Base-by-base conservation (phyloP, 495 filamentous ascomycete genomes). In the Bathelium albidoporum region DNA sequence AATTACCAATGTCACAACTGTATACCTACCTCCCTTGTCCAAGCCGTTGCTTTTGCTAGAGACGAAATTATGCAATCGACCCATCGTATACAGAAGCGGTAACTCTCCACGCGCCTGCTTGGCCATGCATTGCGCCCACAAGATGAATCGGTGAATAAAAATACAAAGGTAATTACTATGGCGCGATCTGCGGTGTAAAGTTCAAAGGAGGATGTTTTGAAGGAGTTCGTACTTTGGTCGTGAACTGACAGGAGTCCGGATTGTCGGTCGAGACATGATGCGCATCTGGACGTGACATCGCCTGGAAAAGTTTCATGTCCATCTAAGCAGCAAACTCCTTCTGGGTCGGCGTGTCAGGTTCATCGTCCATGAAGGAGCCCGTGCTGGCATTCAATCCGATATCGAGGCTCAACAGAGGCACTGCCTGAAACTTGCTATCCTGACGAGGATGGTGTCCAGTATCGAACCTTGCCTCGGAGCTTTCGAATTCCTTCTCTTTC, bases 351-450 rank as follows among this genome's bases (percentile, higher is more conserved):
- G 49, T 55, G 24, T 9, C 22, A 29, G 49, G 49, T 20, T 55
- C 49, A 7, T 55, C 49, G 9, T 55, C 49, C 49, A 55, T 55
- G 49, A 55, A 55, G 29, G 49, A 55, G 49, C 49, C 49, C 2
- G 49, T 55, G 24, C 49, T 55, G 2, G 11, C 49, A 55, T 55
- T 55, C 11, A 55, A 55, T 55, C 49, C 49, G 24, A 55, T n/a
- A 29, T 55, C 29, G 20, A 55, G 12, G 20, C 29, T 55, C 22
- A 55, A 29, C 20, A 55, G 4, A 7, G 9, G 12, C 9, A 3
- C 7, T 29, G 22, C 49, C 4, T 55, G 20, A 24, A 55, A 9
- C 20, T 29, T 55, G 24, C 49, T 55, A 20, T 55, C 49, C 49
- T 55, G 49, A 29, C 49, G 49, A 29, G 49, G 24, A 29, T 55